Base-by-base conservation (phyloP, 768 basidiomycete species). In the Clitopilus passeckerianus region DNA sequence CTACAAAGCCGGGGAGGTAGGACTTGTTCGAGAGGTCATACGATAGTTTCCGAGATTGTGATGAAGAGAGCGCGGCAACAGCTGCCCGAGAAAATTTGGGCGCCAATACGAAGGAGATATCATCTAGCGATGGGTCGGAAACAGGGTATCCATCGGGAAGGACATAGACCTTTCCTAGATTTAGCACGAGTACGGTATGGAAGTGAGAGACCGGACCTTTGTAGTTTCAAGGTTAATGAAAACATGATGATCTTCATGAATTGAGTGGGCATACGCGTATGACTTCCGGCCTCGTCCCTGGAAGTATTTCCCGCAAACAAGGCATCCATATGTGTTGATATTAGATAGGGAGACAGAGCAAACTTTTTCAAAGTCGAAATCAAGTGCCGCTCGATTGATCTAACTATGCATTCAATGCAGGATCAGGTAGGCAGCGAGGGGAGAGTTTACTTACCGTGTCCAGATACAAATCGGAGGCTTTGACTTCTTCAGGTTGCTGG, bases 301-400 rank as follows among this genome's bases (percentile, higher is more conserved):
- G 70, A 97, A 98, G 72, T 98, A 99, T 77, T 97, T 98, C 58
- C 97, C 97, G 70, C 93, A 95, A 15, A 98, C 95, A 57, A 99
- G 85, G 70, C 97, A 99, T 34, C 93, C 94, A 69, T 99, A 99
- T 63, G 90, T 91, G 74, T 99, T 97, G 80, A 97, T 95, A 74
- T 98, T 96, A 43, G 92, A 91, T 57, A 93, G 80, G 34, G 93
- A 97, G 56, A 98, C 93, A 8, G 96, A 98, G 80, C 97, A 99
- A 24, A 98, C 85, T 80, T 96, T 95, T 77, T 99, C 97, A 67
- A 99, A 99, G 75, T 99, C 97, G 75, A 99, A 99, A 74, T 99
- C 97, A 59, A 99, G 85, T 50, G 86, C 80, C 53, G 83, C 85
- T 61, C 97, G 84, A 71, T 97, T 94, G 63, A 98, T 91, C 95